phyloP scores from a whole-genome alignment of 345 rosid species.

The Populus deltoides region DNA sequence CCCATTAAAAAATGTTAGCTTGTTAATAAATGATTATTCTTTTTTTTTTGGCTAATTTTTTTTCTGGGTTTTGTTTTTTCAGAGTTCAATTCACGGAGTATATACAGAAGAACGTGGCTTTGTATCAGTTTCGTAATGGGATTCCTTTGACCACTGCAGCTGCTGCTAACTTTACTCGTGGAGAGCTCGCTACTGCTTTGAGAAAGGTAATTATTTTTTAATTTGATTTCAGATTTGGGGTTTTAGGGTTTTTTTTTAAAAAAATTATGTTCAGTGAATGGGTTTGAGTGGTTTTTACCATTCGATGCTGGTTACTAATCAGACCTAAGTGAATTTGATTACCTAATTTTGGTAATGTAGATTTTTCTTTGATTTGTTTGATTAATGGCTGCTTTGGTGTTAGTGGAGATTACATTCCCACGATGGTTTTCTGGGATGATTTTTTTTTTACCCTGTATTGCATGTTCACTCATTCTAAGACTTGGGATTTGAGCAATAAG shows the following conservation, averaged over 20 bases:
- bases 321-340: neutral
- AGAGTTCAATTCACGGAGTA: conserved; percentile 98
- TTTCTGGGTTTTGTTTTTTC: neutral
- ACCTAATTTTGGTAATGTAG: neutral
- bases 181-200: conserved; percentile 94
- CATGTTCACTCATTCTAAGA: neutral
- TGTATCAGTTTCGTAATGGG: conserved; percentile 90
- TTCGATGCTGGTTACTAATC: neutral
- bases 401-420: neutral
- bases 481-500: neutral
- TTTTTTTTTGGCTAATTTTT: neutral
- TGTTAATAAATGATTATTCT: neutral
- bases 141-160: conserved; percentile 89
- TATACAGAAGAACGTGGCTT: conserved; percentile 89
- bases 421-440: neutral
- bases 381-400: neutral
- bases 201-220: conserved; percentile 56
- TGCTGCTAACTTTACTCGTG: conserved; percentile 85
- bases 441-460: too few species aligned
- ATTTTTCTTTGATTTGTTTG: neutral
- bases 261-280: neutral
- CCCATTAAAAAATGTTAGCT: neutral
- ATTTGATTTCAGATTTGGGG: neutral
- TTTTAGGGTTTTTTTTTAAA: neutral
- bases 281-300: neutral